A percentile compares a stretch with the other conserved stretches of the same genome.
Evolutionary conservation across 331 rosid genomes (phyloP).

Genomic region (Telfairia occidentalis): DNA sequence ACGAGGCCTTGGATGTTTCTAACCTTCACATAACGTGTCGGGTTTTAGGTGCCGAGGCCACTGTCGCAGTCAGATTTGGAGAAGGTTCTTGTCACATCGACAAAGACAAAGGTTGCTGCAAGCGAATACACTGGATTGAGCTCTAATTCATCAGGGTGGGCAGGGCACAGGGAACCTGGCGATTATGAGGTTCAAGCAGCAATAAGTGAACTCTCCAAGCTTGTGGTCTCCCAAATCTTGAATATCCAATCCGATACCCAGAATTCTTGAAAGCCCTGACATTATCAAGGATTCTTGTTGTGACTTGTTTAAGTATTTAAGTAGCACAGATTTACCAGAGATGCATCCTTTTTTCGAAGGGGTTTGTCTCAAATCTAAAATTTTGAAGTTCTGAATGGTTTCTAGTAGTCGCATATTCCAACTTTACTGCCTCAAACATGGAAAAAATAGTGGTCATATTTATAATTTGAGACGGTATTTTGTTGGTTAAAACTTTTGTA

Average conservation of each 20-base stretch:
- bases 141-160: slow-evolving; percentile 35
- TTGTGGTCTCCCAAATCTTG: slow-evolving; percentile 55
- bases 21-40: background rate
- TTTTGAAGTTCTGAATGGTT: background rate
- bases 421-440: background rate
- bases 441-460: background rate
- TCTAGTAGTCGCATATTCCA: background rate
- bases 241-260: slow-evolving; percentile 53
- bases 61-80: slow-evolving; percentile 62
- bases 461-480: background rate
- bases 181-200: slow-evolving; percentile 68
- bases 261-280: background rate
- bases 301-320: background rate
- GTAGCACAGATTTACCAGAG: background rate
- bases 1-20: background rate
- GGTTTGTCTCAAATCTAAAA: background rate
- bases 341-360: background rate
- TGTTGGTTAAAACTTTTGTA: background rate
- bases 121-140: slow-evolving; percentile 48
- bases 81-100: slow-evolving; percentile 52
- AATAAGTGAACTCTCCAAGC: slow-evolving; percentile 64
- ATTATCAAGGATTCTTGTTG: background rate
- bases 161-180: slow-evolving; percentile 44
- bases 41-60: slow-evolving; percentile 56
- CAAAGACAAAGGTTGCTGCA: slow-evolving; percentile 76